Evolutionary conservation across 2,329 filamentous ascomycete genomes (phyloP), one percentile per base, ranked within the genome.

Genomic region (Bipolaris gigantea): DNA sequence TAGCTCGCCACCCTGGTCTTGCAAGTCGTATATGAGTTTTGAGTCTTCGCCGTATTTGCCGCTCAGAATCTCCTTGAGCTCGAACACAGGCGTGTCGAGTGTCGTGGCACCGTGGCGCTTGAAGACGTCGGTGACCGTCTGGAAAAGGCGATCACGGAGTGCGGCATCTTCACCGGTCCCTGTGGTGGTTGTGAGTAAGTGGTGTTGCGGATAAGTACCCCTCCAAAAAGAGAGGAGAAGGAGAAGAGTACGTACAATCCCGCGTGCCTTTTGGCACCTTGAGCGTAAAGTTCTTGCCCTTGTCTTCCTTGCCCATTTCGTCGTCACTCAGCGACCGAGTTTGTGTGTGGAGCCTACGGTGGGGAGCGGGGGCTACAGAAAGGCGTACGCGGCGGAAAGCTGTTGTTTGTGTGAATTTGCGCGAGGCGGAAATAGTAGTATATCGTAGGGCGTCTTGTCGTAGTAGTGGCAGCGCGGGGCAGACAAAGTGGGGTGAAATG

Each of bases 31-130:
- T 76, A 95, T 95, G 73, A 96, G 87, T 75, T 93, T 93, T 69
- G 87, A 90, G 75, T 96, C 91, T 78, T 96, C 91, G 73, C 91
- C 91, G 79, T 95, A 95, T 79, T 96, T 95, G 57, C 90, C 91
- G 18, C 90, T 83, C 35, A 96, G 83, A 60, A 95, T 93, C 66
- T 95, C 90, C 72, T 88, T 88, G 58, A 94, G 81, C 75, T 96
- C 91, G 72, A 96, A 96, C 56, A 94, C 90, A 38, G 84, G 84
- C 92, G 77, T 79, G 56, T 72, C 67, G 56, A 71, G 66, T 48
- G 70, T 73, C 25, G 71, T 70, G 50, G 64, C 71, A 45, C 71
- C 71, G 67, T 73, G 71, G 63, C 71, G 71, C 64, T 73, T 73
- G 62, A 73, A 73, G 9, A 73, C 69, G 32, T 63, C 62, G 33